Base-by-base conservation (phyloP, 1,139 yeast genomes). In the Saccharomyces hybrid region DNA sequence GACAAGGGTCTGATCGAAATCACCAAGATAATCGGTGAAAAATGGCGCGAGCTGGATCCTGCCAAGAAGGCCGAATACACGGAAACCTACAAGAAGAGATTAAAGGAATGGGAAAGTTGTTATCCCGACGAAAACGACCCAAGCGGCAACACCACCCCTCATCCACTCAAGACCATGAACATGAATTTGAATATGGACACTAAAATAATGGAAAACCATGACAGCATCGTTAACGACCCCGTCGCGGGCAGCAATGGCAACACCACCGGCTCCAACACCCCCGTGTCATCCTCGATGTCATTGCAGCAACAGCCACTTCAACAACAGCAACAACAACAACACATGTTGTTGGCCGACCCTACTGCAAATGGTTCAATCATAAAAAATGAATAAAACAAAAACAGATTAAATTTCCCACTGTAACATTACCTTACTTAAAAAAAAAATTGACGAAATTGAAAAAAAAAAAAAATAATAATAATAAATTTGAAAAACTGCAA, bases 81-180 rank as follows among this genome's bases (percentile, higher is more conserved):
- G 19, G 68, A 68, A 49, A 63, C 69, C 42, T 69, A 69, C 56
- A 69, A 69, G 58, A 61, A 58, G 50, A 67, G 69, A 57, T 63
- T 69, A 53, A 69, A 67, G 56, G 71, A 67, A 55, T 70, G 73
- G 73, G 72, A 69, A 57, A 64, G 66, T 42, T 68, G 67, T 44
- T 67, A 67, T 52, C 68, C 70, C 4, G 64, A 66, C 38, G 69
- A 66, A 49, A 53, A 59, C 27, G 59, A 21, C 38, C 44, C 44
- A 4, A 38, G 11, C 24, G 44, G 44, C 4, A 38, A 38, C 44
- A 5, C 44, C 2, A 19, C 24, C 44, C 3, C 24, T 16, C 44
- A 16, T 2, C 11, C 44, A 38, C 44, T 9, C 2, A 38, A 38
- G 44, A 6, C 44, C 44, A 38, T 38, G 44, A 38, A 38, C 24